Evolutionary conservation across 768 basidiomycete genomes (phyloP).

Genomic region (Panellus pusillus): DNA sequence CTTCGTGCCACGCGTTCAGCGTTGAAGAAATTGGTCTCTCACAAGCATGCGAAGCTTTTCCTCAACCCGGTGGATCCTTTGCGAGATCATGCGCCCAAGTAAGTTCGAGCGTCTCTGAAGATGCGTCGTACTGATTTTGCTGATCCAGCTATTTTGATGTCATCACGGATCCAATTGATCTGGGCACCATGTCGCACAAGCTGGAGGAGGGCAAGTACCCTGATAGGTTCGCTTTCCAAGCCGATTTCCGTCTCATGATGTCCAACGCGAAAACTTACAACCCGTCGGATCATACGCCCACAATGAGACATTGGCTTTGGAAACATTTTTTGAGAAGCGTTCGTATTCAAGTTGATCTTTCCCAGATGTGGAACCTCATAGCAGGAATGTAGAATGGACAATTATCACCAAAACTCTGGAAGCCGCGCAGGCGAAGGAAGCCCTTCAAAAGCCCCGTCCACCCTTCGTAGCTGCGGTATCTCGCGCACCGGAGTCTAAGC

Average conservation of each 20-base stretch:
- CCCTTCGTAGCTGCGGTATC: constrained; percentile 41
- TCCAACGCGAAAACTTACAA: constrained; percentile 89
- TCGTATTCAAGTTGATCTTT: constrained; percentile 28
- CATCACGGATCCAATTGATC: constrained; percentile 93
- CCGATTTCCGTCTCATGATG: constrained; percentile 88
- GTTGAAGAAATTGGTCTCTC: constrained; percentile 73
- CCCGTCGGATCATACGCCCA: constrained; percentile 65
- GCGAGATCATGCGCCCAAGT: constrained; percentile 88
- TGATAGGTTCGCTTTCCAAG: constrained; percentile 78
- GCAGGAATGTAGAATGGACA: constrained; percentile 68
- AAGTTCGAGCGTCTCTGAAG: constrained; percentile 26
- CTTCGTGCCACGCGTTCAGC: constrained; percentile 72
- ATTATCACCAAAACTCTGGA: constrained; percentile 84
- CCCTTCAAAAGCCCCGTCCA: constrained; percentile 35
- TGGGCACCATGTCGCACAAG: constrained; percentile 85
- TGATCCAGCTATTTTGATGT: constrained; percentile 78
- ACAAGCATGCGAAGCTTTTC: constrained; percentile 77
- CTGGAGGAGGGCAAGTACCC: constrained; percentile 84
- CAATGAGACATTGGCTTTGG: constrained; percentile 72
- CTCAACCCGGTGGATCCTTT: constrained; percentile 95
- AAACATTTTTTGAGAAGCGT: constrained; percentile 87
- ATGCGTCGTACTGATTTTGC: background rate
- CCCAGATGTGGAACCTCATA: background rate
- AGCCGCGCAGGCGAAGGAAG: constrained; percentile 52
- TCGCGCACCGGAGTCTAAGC: constrained; percentile 29